Evolutionary conservation across 805 yeast species (phyloP).

Genomic region (Candida tammaniensis): DNA sequence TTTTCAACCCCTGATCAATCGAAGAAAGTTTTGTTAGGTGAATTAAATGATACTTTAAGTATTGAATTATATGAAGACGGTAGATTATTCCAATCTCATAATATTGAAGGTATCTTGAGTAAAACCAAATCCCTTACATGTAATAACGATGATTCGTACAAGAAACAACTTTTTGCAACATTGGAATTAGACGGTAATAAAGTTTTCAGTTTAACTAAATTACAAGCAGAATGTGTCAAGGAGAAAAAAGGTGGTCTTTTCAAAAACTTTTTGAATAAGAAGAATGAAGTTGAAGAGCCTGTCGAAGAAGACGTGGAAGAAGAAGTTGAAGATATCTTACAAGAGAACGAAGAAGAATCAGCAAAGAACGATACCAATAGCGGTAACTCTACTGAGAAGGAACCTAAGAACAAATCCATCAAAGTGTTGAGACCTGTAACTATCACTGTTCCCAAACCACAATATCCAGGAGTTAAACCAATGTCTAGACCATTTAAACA

Average conservation of each 20-base stretch:
- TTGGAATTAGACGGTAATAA: slow-evolving; percentile 49
- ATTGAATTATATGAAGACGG: slow-evolving; percentile 40
- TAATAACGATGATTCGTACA: slow-evolving; percentile 20
- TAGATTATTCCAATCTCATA: slow-evolving; percentile 25
- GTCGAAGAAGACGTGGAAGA: slow-evolving; percentile 14
- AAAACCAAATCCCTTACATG: slow-evolving; percentile 41
- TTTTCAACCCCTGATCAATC: slow-evolving; percentile 41
- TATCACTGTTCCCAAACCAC: slow-evolving; percentile 44
- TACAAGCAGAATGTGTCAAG: slow-evolving; percentile 44
- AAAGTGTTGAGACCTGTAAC: slow-evolving; percentile 18
- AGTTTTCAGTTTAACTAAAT: slow-evolving; percentile 43
- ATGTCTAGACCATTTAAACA: slow-evolving; percentile 39
- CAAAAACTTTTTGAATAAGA: slow-evolving; percentile 24
- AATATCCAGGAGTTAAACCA: slow-evolving; percentile 39
- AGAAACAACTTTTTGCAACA: slow-evolving; percentile 32
- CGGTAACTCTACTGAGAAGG: too few relatives aligned
- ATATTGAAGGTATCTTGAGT: slow-evolving; percentile 21
- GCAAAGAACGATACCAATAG: slow-evolving; percentile 14
- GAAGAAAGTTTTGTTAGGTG: slow-evolving; percentile 36
- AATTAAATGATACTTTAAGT: slow-evolving; percentile 24
- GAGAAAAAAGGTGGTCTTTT: slow-evolving; percentile 20
- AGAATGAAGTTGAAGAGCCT: slow-evolving; percentile 17
- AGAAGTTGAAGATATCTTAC: slow-evolving; percentile 14
- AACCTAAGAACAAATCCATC: slow-evolving; percentile 17
- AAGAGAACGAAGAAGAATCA: slow-evolving; percentile 17